phyloP scores from a whole-genome alignment of 805 yeast genomes.

The Wickerhamomyces queroliae region DNA sequence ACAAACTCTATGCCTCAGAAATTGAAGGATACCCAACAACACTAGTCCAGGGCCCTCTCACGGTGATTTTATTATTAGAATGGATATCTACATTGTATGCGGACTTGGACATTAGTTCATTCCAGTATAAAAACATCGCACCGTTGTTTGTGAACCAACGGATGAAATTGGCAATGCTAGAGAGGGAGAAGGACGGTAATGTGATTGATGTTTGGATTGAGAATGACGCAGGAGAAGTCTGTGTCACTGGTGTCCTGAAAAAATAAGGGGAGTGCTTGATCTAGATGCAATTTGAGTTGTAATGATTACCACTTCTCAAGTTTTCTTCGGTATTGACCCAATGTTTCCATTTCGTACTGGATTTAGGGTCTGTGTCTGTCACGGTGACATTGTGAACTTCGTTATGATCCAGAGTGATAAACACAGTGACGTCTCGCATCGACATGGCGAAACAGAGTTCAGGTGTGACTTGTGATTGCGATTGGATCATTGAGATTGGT shows the following conservation, averaged over 20 bases:
- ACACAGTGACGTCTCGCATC: slow-evolving; percentile 31
- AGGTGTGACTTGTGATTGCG: slow-evolving; percentile 11
- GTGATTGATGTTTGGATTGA: slow-evolving; percentile 18
- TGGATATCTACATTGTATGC: slow-evolving; percentile 32
- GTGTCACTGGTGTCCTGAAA: slow-evolving; percentile 10
- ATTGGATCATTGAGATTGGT: slow-evolving; percentile 1
- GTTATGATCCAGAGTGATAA: slow-evolving; percentile 18
- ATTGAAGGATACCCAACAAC: slow-evolving; percentile 57
- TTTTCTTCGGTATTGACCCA: slow-evolving; percentile 40
- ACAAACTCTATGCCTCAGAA: slow-evolving; percentile 42
- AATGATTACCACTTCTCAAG: slow-evolving; percentile 16
- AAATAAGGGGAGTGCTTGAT: slow-evolving; percentile 3
- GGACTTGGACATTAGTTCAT: slow-evolving; percentile 17
- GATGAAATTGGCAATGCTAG: slow-evolving; percentile 17
- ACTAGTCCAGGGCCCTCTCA: slow-evolving; percentile 78
- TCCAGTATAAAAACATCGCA: slow-evolving; percentile 37
- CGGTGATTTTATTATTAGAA: slow-evolving; percentile 53
- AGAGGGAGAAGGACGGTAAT: neutral
- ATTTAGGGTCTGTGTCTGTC: slow-evolving; percentile 52
- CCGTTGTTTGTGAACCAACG: slow-evolving; percentile 35
- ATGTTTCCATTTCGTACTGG: slow-evolving; percentile 36
- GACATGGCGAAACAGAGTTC: slow-evolving; percentile 28
- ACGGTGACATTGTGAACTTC: slow-evolving; percentile 15
- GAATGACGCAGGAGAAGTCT: slow-evolving; percentile 5
- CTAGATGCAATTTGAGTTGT: slow-evolving; percentile 25